A percentile compares a stretch with the other conserved stretches of the same genome.
phyloP scores from a whole-genome alignment of 768 basidiomycete species.

The Suillus subluteus region DNA sequence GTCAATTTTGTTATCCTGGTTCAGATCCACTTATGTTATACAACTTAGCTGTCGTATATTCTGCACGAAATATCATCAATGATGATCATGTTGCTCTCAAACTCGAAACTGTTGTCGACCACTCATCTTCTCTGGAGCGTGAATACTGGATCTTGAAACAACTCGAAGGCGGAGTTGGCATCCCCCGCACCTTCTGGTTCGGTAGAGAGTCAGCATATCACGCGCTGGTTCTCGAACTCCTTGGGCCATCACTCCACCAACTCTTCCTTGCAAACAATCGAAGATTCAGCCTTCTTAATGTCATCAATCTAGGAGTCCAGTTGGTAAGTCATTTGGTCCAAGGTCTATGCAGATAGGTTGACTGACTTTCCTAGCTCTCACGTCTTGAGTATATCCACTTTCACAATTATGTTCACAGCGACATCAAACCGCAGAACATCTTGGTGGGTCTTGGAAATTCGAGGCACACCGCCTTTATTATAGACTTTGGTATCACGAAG shows the following conservation, averaged over 20 bases:
- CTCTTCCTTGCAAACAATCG: neutral
- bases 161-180: neutral
- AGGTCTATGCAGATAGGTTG: no score
- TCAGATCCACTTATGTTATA: neutral
- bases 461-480: no score
- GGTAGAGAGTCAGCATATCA: neutral
- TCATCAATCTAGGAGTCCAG: no score
- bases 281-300: no score
- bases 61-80: neutral
- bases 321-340: no score
- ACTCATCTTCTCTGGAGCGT: neutral
- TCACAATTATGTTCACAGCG: no score
- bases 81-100: neutral
- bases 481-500: no score
- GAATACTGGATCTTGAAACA: neutral
- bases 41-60: neutral
- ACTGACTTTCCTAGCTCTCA: no score
- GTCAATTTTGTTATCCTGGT: neutral
- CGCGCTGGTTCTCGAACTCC: neutral
- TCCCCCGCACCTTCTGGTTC: neutral
- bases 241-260: neutral
- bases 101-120: neutral
- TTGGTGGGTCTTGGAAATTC: no score
- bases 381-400: no score
- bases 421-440: no score